Evolutionary conservation across 225 moss, liverwort and hornwort genomes (phyloP).

Genomic region (Physcomitrium patens): DNA sequence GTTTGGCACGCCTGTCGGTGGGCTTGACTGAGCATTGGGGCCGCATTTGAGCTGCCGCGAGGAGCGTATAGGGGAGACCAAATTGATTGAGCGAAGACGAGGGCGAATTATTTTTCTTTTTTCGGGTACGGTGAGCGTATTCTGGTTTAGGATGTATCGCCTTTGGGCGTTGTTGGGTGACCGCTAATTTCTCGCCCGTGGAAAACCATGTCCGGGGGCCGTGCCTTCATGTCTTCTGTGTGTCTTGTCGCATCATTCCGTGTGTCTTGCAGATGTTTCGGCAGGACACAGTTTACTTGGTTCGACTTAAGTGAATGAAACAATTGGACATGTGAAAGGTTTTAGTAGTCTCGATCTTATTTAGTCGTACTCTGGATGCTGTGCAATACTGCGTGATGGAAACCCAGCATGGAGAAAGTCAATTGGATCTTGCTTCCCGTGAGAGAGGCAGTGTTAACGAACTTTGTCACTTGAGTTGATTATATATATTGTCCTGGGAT

Average conservation of each 20-base stretch:
- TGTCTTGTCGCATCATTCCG: not conserved
- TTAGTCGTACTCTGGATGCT: no score
- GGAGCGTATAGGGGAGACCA: no score
- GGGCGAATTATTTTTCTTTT: not conserved
- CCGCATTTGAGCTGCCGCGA: no score
- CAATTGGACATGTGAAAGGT: not conserved
- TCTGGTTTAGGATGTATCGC: not conserved
- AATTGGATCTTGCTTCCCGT: no score
- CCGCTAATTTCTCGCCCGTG: not conserved
- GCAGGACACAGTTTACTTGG: not conserved
- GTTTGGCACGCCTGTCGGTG: conserved; percentile 16
- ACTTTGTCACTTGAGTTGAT: not conserved
- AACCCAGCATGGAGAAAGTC: no score
- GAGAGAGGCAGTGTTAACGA: not conserved
- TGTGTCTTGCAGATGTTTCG: not conserved
- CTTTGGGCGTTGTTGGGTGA: not conserved
- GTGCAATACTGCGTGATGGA: no score
- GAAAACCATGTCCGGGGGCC: not conserved
- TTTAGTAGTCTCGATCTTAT: not conserved
- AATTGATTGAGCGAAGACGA: no score
- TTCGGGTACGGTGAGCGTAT: conserved; percentile 5
- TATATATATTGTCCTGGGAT: not conserved
- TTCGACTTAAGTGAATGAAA: not conserved
- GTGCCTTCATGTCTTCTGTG: no score
- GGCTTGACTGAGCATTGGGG: not conserved